Evolutionary conservation across 108 stramenopile genomes (phyloP), one percentile per base, ranked within the genome.

Genomic region (Cyclostephanos invisitatus): DNA sequence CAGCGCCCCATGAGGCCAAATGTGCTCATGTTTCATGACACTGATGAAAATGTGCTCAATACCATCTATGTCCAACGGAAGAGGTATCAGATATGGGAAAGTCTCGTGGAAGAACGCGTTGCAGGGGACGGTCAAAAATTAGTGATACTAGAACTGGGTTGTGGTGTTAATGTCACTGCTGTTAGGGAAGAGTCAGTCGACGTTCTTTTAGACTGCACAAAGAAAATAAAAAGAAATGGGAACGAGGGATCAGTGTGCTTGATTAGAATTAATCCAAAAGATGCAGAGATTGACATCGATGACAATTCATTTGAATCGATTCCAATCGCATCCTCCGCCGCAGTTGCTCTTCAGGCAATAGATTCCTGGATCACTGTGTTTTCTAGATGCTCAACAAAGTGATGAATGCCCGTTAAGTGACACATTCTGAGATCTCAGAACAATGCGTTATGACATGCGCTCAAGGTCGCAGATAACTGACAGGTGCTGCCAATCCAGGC

Each of bases 121-220:
- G 61, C 25, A 51, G 29, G 32, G 12, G 44, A 72, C 21, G 58
- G 46, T 2, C 62, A 36, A 35, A 74, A 54, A 11, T 38, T 88
- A 12, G 83, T 84, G 4, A 71, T 88, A n/a, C 37, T 88, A 29
- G 87, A 88, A 72, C 55, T 88, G 56, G 87, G 85, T 8, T 85
- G 84, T 62, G 87, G 87, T 8, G 35, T 58, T 0, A 76, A 69
- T 54, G 85, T 88, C 2, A 83, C 87, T n/a, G 83, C 79, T 68
- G 76, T 81, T n/a, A 82, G 87, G 11, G 40, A 64, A 22, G 84
- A 87, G 66, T 76, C 76, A 29, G 73, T 82, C 53, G 83, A 85
- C 38, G 80, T 85, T n/a, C 29, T 85, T 3, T 12, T 18, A 15
- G 83, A 88, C 37, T 75, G 79, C 46, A 11, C 74, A 5, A 60